phyloP scores from a whole-genome alignment of 352 stramenopile genomes.

The Phytophthora capsici region DNA sequence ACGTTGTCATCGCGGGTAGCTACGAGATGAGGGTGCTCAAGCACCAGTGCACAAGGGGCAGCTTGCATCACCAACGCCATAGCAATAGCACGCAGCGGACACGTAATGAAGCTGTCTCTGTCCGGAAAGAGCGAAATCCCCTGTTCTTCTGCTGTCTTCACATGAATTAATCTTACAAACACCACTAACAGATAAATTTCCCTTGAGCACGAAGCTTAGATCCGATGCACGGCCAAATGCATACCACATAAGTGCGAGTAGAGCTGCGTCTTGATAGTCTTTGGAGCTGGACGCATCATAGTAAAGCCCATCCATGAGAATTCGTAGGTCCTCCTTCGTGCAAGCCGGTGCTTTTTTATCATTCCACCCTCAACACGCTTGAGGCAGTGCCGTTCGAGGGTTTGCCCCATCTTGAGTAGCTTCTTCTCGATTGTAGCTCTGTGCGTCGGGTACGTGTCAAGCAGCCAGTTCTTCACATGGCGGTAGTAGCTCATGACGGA shows the following conservation, averaged over 20 bases:
- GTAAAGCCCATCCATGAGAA: slow-evolving; percentile 22
- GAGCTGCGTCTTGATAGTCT: slow-evolving; percentile 32
- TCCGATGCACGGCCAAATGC: background rate
- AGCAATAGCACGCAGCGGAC: background rate
- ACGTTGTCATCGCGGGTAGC: background rate
- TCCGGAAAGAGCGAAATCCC: background rate
- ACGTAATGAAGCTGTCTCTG: slow-evolving; percentile 1
- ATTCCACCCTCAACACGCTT: slow-evolving; percentile 11
- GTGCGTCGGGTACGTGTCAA: slow-evolving; percentile 17
- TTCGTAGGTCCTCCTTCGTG: slow-evolving; percentile 16
- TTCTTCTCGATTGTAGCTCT: slow-evolving; percentile 6
- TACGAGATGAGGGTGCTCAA: slow-evolving; percentile 1
- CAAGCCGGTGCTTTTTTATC: slow-evolving; percentile 23
- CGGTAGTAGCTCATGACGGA: slow-evolving; percentile 26
- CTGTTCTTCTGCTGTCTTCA: slow-evolving; percentile 1
- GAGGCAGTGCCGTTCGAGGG: slow-evolving; percentile 3
- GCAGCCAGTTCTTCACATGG: slow-evolving; percentile 27
- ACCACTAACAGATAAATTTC: background rate
- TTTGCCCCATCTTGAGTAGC: background rate
- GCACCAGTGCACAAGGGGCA: background rate
- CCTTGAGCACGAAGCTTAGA: background rate
- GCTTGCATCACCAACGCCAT: slow-evolving; percentile 13
- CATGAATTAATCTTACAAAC: slow-evolving; percentile 8
- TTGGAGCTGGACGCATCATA: background rate
- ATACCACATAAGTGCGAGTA: slow-evolving; percentile 25